Conservation (phyloP, 139 green algal genomes). For the Microglena sp. region DNA sequence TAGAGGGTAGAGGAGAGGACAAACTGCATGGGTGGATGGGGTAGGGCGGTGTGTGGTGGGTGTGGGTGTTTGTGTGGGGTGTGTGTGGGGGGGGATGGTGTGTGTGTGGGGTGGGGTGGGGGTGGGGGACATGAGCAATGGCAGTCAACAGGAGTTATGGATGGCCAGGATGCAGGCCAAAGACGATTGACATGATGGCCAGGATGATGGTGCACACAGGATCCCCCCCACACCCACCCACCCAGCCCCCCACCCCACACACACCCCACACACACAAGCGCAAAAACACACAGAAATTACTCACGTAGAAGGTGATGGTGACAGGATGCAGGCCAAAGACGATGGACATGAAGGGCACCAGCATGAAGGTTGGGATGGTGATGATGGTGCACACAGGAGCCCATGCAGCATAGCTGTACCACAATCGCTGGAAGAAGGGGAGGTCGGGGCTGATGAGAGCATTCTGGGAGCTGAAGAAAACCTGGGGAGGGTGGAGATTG, state of each 20-base stretch:
- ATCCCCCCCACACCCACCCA: too few species aligned
- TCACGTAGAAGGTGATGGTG: slow-evolving; percentile 10
- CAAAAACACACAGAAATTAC: neutral
- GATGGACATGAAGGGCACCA: slow-evolving; percentile 20
- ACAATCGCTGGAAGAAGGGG: slow-evolving; percentile 31
- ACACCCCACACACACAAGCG: neutral
- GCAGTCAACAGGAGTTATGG: too few species aligned
- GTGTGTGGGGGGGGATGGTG: too few species aligned
- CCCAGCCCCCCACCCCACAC: neutral
- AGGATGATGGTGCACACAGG: slow-evolving; percentile 18
- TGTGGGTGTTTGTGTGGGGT: too few species aligned
- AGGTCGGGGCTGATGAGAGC: slow-evolving; percentile 31
- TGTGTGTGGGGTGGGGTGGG: too few species aligned
- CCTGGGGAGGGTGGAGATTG: neutral
- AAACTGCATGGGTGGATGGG: neutral
- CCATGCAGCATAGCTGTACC: slow-evolving; percentile 41
- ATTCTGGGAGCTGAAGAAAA: slow-evolving; percentile 30
- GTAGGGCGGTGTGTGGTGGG: too few species aligned
- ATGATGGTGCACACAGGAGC: slow-evolving; percentile 15
- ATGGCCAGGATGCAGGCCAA: too few species aligned
- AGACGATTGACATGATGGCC: slow-evolving; percentile 19
- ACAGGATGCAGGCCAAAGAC: slow-evolving; percentile 16
- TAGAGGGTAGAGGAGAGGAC: neutral
- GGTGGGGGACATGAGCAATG: too few species aligned
- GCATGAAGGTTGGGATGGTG: slow-evolving; percentile 9